Conservation (phyloP, 805 yeast genomes). For the Ogataea populi-albae region DNA sequence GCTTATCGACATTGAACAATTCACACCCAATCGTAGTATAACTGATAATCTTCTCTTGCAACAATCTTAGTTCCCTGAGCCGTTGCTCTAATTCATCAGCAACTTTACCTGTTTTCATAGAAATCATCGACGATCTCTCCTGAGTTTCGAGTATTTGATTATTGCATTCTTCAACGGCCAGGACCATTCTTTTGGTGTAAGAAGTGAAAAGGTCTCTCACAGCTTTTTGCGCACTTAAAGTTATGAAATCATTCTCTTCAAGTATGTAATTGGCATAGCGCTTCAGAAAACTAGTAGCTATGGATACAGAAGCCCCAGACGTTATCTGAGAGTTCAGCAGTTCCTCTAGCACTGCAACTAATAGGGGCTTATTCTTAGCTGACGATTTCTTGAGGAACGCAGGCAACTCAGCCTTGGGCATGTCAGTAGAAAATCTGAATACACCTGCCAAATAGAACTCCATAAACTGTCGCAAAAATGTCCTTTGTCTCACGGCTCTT, state of each 20-base stretch:
- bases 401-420: slow-evolving; percentile 43
- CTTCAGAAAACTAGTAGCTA: slow-evolving; percentile 50
- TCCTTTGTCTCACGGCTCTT: slow-evolving; percentile 42
- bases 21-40: slow-evolving; percentile 45
- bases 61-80: slow-evolving; percentile 27
- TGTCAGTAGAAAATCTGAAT: slow-evolving; percentile 44
- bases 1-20: slow-evolving; percentile 37
- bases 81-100: slow-evolving; percentile 32
- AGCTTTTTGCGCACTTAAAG: slow-evolving; percentile 25
- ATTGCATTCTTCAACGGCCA: slow-evolving; percentile 36
- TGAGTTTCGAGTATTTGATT: slow-evolving; percentile 33
- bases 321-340: slow-evolving; percentile 38
- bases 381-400: slow-evolving; percentile 37
- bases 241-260: slow-evolving; percentile 30
- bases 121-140: slow-evolving; percentile 47
- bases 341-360: slow-evolving; percentile 43
- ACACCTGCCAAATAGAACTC: slow-evolving; percentile 62
- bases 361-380: slow-evolving; percentile 35
- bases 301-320: slow-evolving; percentile 27
- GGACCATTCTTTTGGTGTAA: slow-evolving; percentile 43
- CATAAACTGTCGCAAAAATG: slow-evolving; percentile 47
- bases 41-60: slow-evolving; percentile 42
- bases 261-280: slow-evolving; percentile 39
- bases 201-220: slow-evolving; percentile 39
- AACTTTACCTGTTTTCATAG: slow-evolving; percentile 65